phyloP scores from a whole-genome alignment of 2,329 filamentous ascomycete genomes.

The Pseudopithomyces maydicus region DNA sequence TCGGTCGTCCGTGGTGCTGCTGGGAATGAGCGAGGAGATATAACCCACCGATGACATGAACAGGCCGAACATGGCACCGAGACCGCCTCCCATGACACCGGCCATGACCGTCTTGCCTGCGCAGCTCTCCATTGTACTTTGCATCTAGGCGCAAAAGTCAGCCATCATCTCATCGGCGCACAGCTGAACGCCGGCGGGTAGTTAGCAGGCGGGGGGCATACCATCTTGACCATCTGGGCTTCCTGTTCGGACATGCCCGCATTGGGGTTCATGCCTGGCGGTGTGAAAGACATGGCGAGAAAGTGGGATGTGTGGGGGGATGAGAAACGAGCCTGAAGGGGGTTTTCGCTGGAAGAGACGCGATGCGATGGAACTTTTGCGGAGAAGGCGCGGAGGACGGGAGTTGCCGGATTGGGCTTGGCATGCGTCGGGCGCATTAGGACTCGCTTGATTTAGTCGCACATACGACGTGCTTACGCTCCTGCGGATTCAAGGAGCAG shows the following conservation, averaged over 20 bases:
- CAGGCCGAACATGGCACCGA: constrained; percentile 91
- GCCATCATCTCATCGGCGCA: not conserved
- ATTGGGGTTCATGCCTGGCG: constrained; percentile 38
- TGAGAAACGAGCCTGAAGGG: not conserved
- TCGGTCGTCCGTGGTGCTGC: not conserved
- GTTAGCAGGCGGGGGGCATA: constrained; percentile 26
- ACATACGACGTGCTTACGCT: too few species aligned
- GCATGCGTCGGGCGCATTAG: constrained; percentile 10
- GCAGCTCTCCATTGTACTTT: constrained; percentile 89
- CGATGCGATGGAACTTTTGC: constrained; percentile 36
- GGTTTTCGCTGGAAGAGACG: constrained; percentile 15
- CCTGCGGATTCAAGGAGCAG: too few species aligned
- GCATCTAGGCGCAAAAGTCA: constrained; percentile 63
- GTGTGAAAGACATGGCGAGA: constrained; percentile 39
- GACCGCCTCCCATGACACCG: constrained; percentile 89
- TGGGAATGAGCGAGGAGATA: not conserved
- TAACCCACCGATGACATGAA: constrained; percentile 92
- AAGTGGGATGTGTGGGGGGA: not conserved
- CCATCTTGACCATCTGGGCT: constrained; percentile 55
- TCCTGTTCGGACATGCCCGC: constrained; percentile 51
- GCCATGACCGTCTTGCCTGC: constrained; percentile 86
- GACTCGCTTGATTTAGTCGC: not conserved
- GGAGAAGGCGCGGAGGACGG: constrained; percentile 42
- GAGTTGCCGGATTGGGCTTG: constrained; percentile 29
- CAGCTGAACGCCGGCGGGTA: not conserved